A percentile compares a stretch with the other conserved stretches of the same genome.
phyloP scores from a whole-genome alignment of 257 asterid species.

The Osmanthus fragrans region DNA sequence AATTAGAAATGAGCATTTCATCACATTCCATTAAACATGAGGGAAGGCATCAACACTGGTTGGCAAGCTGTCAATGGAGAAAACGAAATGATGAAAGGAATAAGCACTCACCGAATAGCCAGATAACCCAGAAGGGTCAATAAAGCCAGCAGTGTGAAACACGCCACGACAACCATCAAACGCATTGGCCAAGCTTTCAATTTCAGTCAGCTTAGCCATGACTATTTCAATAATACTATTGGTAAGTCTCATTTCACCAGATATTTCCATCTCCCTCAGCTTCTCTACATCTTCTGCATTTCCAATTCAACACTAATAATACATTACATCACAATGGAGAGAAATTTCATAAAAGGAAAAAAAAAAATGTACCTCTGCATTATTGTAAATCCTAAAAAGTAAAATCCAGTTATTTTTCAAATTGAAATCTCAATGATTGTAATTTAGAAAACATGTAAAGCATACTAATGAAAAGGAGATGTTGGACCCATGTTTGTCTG shows the following conservation, averaged over 20 bases:
- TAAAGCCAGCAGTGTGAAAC: slow-evolving; percentile 81
- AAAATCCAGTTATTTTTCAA: background rate
- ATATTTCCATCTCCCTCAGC: slow-evolving; percentile 72
- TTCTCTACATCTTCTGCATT: slow-evolving; percentile 84
- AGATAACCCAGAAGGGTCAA: slow-evolving; percentile 87
- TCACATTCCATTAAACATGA: no score
- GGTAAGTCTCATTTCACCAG: slow-evolving; percentile 71
- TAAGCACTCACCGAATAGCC: slow-evolving; percentile 76
- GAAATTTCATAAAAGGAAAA: background rate
- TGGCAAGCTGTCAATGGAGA: background rate
- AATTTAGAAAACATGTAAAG: no score
- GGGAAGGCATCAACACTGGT: background rate
- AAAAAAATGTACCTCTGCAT: no score
- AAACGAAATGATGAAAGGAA: background rate
- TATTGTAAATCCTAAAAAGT: background rate
- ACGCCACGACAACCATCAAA: slow-evolving; percentile 79
- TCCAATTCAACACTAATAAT: background rate
- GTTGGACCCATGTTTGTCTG: background rate
- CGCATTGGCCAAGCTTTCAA: slow-evolving; percentile 58
- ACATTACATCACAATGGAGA: background rate
- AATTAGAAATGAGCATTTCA: background rate
- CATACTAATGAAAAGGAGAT: no score
- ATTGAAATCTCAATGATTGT: background rate
- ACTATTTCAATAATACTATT: slow-evolving; percentile 58
- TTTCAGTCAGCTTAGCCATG: slow-evolving; percentile 58